Percentiles rank a stretch among this genome's conserved stretches.
These are phyloP conservation scores for Cladorrhinum samala DNA, from an alignment of 495 filamentous ascomycete genomes.

Conservation along the genomic window DNA sequence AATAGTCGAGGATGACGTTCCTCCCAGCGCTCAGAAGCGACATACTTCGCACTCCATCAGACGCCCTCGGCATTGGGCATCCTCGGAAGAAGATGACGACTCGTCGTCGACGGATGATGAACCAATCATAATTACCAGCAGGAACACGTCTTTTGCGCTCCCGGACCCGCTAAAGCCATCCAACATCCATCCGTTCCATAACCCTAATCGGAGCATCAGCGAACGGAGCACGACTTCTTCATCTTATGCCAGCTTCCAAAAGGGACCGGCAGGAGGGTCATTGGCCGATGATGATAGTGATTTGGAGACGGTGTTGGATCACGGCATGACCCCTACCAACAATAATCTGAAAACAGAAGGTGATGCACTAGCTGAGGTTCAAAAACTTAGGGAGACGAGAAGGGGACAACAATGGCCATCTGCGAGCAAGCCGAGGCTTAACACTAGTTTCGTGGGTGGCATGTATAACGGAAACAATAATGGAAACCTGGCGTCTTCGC, in stretches of 20 bases:
- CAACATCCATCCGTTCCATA: conserved; percentile 47
- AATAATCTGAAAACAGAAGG: conserved; percentile 25
- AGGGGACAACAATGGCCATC: conserved; percentile 47
- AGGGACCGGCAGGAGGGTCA: conserved; percentile 25
- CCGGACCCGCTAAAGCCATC: conserved; percentile 46
- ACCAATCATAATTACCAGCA: conserved; percentile 58
- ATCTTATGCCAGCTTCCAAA: conserved; percentile 24
- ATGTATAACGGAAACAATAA: conserved; percentile 13
- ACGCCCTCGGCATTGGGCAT: conserved; percentile 28
- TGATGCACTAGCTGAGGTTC: conserved; percentile 56
- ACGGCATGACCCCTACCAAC: conserved; percentile 33
- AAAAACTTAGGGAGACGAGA: conserved; percentile 63
- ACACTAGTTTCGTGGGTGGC: neutral
- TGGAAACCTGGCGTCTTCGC: conserved; percentile 40
- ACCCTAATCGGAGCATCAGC: conserved; percentile 43
- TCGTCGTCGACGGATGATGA: conserved; percentile 60
- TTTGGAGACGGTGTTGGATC: conserved; percentile 50
- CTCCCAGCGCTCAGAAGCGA: conserved; percentile 23
- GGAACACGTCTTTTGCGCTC: conserved; percentile 55
- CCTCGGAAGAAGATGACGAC: conserved; percentile 41
- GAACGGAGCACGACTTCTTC: conserved; percentile 37
- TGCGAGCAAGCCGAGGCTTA: conserved; percentile 24
- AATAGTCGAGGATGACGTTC: conserved; percentile 40
- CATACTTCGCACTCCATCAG: conserved; percentile 23
- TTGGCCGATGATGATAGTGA: conserved; percentile 45